phyloP scores from a whole-genome alignment of 352 stramenopile species.

The Hyaloperonospora brassicae region DNA sequence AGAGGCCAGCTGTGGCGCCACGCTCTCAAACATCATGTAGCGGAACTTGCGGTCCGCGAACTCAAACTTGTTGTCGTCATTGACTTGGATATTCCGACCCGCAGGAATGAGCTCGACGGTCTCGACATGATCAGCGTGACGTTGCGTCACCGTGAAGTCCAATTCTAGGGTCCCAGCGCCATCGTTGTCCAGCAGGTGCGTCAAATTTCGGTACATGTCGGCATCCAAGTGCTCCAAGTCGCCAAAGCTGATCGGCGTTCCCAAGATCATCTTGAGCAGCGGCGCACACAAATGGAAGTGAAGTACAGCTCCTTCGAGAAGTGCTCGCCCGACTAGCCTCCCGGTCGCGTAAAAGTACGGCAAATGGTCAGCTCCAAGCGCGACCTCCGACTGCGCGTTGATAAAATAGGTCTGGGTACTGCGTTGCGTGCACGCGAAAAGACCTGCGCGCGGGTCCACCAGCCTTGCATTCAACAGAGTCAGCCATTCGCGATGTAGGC shows the following conservation, averaged over 20 bases:
- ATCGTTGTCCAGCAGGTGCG: conserved; percentile 58
- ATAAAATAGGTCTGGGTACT: conserved; percentile 52
- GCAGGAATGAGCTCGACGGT: conserved; percentile 50
- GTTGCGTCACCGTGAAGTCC: conserved; percentile 52
- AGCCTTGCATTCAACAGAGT: conserved; percentile 52
- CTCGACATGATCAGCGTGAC: conserved; percentile 10
- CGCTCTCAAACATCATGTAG: conserved; percentile 91
- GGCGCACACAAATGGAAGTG: conserved; percentile 90
- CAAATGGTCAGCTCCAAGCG: conserved; percentile 53
- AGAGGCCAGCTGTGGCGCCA: conserved; percentile 77
- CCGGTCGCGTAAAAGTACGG: conserved; percentile 45
- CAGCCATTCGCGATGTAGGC: conserved; percentile 79
- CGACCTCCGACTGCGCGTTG: conserved; percentile 44
- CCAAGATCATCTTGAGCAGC: conserved; percentile 96
- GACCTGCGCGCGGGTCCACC: conserved; percentile 30
- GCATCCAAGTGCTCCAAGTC: conserved; percentile 87
- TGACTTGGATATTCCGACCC: conserved; percentile 80
- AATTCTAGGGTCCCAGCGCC: conserved; percentile 39
- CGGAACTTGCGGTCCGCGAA: conserved; percentile 91
- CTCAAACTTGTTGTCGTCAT: conserved; percentile 92
- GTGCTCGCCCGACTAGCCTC: conserved; percentile 45
- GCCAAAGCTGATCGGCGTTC: conserved; percentile 88
- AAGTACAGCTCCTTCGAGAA: conserved; percentile 89
- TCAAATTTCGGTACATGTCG: conserved; percentile 48
- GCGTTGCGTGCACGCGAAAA: conserved; percentile 54